Percentiles rank a stretch among this genome's conserved stretches.
Evolutionary conservation across 1,284 basidiomycete genomes (phyloP).

Genomic region (Puccinia novopanici): DNA sequence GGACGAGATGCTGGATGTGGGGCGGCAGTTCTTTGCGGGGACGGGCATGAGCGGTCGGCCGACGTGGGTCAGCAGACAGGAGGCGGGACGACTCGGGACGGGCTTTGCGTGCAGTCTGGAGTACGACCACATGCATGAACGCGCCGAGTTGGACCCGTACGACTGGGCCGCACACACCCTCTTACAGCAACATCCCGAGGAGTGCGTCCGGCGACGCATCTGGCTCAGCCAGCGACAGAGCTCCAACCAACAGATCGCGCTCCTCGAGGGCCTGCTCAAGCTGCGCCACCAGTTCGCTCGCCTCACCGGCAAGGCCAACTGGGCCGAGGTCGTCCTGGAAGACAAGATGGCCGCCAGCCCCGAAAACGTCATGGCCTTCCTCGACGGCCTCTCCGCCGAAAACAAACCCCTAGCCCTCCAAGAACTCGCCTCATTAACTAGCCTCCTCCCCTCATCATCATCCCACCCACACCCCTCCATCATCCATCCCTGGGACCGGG

Average conservation of each 20-base stretch:
- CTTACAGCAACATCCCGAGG: conserved; percentile 50
- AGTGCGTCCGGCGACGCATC: conserved; percentile 46
- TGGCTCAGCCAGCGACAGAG: conserved; percentile 52
- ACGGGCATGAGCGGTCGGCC: not conserved
- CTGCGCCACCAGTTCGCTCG: conserved; percentile 76
- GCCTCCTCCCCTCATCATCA: too few species aligned
- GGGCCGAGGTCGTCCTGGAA: conserved; percentile 76
- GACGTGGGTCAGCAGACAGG: not conserved
- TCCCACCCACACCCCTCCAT: conserved; percentile 61
- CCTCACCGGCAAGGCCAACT: conserved; percentile 78
- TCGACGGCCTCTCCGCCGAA: conserved; percentile 67
- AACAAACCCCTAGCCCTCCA: conserved; percentile 72
- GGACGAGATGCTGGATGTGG: conserved; percentile 13
- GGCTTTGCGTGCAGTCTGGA: not conserved
- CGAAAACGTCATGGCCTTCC: conserved; percentile 48
- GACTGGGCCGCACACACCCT: conserved; percentile 48
- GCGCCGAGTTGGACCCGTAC: not conserved
- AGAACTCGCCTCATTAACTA: conserved; percentile 69
- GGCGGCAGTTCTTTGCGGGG: conserved; percentile 16
- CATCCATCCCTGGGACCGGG: conserved; percentile 88
- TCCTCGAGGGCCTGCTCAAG: conserved; percentile 73
- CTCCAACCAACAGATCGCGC: conserved; percentile 67
- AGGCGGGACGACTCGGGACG: not conserved
- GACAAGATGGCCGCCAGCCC: conserved; percentile 95
- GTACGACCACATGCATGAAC: not conserved